These are phyloP conservation scores for Podospora conica DNA, from an alignment of 495 filamentous ascomycete genomes.

Conservation along the genomic window DNA sequence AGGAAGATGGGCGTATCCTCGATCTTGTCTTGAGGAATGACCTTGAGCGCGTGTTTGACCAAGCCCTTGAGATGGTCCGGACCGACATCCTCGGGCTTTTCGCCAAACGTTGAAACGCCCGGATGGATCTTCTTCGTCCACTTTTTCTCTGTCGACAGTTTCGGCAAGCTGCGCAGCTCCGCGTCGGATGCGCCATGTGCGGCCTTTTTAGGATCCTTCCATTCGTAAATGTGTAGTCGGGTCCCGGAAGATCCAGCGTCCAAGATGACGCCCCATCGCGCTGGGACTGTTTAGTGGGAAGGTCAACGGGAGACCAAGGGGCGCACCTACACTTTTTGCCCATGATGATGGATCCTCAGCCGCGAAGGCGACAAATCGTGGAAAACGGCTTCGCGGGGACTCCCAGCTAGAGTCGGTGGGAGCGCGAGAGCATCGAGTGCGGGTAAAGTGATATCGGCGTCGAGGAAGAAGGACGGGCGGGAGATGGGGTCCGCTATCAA, in stretches of 20 bases:
- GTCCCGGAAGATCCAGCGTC: constrained; percentile 72
- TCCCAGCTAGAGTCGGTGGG: neutral
- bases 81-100: constrained; percentile 68
- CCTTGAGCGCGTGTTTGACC: constrained; percentile 74
- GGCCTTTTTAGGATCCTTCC: constrained; percentile 70
- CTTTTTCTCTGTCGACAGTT: constrained; percentile 71
- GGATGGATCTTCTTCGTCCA: constrained; percentile 94
- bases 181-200: constrained; percentile 52
- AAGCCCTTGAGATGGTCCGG: constrained; percentile 71
- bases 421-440: constrained; percentile 4
- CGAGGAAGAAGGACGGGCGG: neutral
- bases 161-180: constrained; percentile 65
- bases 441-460: neutral
- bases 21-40: constrained; percentile 72
- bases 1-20: constrained; percentile 87
- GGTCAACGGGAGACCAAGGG: neutral
- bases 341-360: constrained; percentile 5
- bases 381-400: neutral
- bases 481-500: neutral
- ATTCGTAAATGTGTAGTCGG: constrained; percentile 86
- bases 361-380: neutral
- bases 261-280: constrained; percentile 55
- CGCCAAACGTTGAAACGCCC: constrained; percentile 85
- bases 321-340: constrained; percentile 20
- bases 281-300: constrained; percentile 22